A percentile compares a stretch with the other conserved stretches of the same genome.
Conservation (phyloP, 352 stramenopile species). For the Albugo laibachii region DNA sequence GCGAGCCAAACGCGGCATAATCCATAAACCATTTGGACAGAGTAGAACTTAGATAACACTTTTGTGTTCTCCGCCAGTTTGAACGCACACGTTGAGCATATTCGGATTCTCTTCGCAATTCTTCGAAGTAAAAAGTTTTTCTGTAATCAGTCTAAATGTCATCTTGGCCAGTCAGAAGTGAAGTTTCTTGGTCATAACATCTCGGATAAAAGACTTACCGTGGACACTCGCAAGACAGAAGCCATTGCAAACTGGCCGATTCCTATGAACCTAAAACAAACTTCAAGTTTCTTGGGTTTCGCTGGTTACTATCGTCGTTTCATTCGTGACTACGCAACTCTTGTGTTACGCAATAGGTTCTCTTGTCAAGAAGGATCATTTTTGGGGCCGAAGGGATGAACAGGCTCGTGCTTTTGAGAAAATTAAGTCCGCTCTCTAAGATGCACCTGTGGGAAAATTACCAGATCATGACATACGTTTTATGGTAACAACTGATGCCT, state of each 20-base stretch:
- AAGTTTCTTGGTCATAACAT: constrained; percentile 14
- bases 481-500: constrained; percentile 4
- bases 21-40: no score
- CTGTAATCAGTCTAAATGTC: not conserved
- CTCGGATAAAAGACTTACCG: constrained; percentile 5
- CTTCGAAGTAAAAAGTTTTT: constrained; percentile 2
- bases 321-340: constrained; percentile 5
- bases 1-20: no score
- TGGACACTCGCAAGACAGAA: constrained; percentile 5
- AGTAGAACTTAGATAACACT: constrained; percentile 2
- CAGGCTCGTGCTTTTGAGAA: constrained; percentile 4
- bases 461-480: constrained; percentile 4
- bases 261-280: constrained; percentile 5
- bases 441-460: constrained; percentile 4
- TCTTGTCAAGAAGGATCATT: not conserved
- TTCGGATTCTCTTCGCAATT: constrained; percentile 1
- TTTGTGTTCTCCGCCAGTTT: not conserved
- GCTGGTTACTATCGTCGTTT: constrained; percentile 12
- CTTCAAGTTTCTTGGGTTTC: constrained; percentile 8
- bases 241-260: constrained; percentile 4
- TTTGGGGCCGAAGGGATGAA: not conserved
- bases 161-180: constrained; percentile 7
- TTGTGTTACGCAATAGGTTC: constrained; percentile 6
- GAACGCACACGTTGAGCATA: not conserved
- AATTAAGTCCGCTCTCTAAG: constrained; percentile 3